A percentile compares a stretch with the other conserved stretches of the same genome.
Conservation (phyloP, 2,329 filamentous ascomycete species). For the Cytospora paraplurivora region DNA sequence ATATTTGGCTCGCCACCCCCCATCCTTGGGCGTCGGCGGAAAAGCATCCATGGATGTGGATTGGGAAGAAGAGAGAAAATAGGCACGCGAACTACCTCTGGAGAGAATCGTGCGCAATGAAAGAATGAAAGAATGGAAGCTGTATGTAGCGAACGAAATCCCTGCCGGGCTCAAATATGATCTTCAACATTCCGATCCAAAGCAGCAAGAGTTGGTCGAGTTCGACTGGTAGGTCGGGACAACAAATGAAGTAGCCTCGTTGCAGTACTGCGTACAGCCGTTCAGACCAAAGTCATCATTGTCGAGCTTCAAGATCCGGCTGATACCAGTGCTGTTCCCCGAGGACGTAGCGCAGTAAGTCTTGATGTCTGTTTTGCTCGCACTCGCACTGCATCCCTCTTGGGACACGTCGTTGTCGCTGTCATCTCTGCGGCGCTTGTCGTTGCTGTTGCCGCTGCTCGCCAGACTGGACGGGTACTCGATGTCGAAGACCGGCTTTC, state of each 20-base stretch:
- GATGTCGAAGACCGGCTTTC: slow-evolving; percentile 27
- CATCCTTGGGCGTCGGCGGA: background rate
- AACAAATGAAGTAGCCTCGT: slow-evolving; percentile 16
- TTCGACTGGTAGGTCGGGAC: slow-evolving; percentile 22
- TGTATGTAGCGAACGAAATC: background rate
- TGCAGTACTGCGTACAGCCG: slow-evolving; percentile 27
- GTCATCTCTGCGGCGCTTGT: slow-evolving; percentile 6
- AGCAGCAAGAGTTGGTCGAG: slow-evolving; percentile 25
- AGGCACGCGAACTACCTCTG: background rate
- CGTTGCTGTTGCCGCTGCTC: slow-evolving; percentile 1
- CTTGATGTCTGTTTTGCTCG: slow-evolving; percentile 8
- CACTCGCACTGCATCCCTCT: slow-evolving; percentile 12
- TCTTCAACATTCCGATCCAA: background rate
- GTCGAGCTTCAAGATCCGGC: slow-evolving; percentile 28
- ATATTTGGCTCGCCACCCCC: background rate
- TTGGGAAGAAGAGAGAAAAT: background rate
- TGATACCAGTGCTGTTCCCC: slow-evolving; percentile 14
- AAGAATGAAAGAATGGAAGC: background rate
- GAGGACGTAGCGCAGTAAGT: slow-evolving; percentile 16
- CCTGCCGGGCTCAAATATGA: background rate
- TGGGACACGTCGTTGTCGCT: slow-evolving; percentile 4
- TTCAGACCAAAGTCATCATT: slow-evolving; percentile 24
- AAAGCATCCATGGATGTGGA: background rate
- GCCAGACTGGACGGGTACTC: slow-evolving; percentile 25
- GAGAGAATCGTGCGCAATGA: background rate